phyloP scores from a whole-genome alignment of 257 asterid genomes.

The Ehretia macrophylla region DNA sequence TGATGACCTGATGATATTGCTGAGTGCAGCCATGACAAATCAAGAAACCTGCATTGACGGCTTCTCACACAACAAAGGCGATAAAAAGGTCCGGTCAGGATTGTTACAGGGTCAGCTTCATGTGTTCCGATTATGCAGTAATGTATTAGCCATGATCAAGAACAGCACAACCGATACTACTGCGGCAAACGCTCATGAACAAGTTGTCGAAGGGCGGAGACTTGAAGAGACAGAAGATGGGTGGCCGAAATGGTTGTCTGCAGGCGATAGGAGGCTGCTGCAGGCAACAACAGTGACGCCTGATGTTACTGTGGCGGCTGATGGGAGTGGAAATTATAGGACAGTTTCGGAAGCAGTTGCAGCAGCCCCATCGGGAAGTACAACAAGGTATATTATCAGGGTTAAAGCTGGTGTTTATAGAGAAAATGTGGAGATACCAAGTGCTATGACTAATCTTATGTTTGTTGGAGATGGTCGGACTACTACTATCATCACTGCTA shows the following conservation, averaged over 20 bases:
- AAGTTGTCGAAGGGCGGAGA: constrained; percentile 21
- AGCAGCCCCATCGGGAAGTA: constrained; percentile 58
- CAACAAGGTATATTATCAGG: constrained; percentile 37
- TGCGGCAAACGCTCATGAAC: constrained; percentile 4
- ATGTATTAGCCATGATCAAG: constrained; percentile 68
- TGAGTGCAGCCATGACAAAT: constrained; percentile 76
- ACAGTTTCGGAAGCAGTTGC: constrained; percentile 51
- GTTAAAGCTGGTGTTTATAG: constrained; percentile 54
- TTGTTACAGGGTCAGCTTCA: constrained; percentile 46
- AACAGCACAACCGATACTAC: constrained; percentile 70
- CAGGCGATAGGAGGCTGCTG: constrained; percentile 46
- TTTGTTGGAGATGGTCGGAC: constrained; percentile 86
- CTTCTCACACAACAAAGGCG: constrained; percentile 50
- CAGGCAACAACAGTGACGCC: constrained; percentile 47
- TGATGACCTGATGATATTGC: constrained; percentile 61
- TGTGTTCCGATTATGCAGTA: constrained; percentile 71
- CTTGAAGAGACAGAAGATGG: constrained; percentile 21
- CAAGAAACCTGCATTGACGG: constrained; percentile 86
- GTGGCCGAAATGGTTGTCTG: constrained; percentile 62
- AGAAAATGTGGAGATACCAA: constrained; percentile 80
- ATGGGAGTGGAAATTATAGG: constrained; percentile 68
- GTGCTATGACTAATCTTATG: constrained; percentile 62
- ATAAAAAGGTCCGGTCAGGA: constrained; percentile 38
- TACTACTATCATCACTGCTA: constrained; percentile 52
- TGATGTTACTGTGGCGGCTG: constrained; percentile 72